phyloP scores from a whole-genome alignment of 495 filamentous ascomycete genomes.

The Lineolata rhizophorae region DNA sequence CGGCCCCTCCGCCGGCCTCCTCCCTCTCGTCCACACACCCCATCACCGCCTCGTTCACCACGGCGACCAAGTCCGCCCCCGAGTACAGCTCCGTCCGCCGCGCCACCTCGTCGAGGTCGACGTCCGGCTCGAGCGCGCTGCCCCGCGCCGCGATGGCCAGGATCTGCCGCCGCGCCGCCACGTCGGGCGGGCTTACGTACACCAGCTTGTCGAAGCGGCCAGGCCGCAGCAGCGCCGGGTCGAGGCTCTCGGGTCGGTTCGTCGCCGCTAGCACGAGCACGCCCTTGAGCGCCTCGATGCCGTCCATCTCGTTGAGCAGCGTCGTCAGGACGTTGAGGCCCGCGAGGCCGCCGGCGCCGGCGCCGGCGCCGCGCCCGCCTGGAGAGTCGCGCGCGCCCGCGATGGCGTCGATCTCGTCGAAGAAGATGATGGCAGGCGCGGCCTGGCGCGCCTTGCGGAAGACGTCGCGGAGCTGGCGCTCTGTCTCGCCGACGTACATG shows the following conservation, averaged over 20 bases:
- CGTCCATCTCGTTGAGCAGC: conserved; percentile 89
- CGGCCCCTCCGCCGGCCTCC: neutral
- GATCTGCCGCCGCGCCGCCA: conserved; percentile 56
- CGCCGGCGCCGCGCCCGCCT: conserved; percentile 21
- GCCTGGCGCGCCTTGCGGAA: conserved; percentile 76
- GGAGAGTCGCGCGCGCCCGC: conserved; percentile 43
- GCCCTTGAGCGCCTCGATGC: conserved; percentile 63
- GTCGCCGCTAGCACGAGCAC: conserved; percentile 89
- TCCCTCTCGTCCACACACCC: neutral
- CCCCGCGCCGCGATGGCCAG: conserved; percentile 39
- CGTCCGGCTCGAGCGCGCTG: conserved; percentile 37
- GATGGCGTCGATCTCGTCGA: conserved; percentile 94
- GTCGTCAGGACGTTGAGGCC: conserved; percentile 76
- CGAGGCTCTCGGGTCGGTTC: conserved; percentile 72
- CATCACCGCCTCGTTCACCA: conserved; percentile 44
- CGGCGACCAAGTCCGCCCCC: conserved; percentile 68
- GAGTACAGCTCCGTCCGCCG: conserved; percentile 56
- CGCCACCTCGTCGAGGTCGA: conserved; percentile 46
- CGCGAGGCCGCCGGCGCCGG: conserved; percentile 20
- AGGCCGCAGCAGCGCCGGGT: conserved; percentile 69
- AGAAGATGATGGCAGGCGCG: conserved; percentile 86
- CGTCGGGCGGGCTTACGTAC: conserved; percentile 70
- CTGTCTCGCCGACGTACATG: conserved; percentile 96
- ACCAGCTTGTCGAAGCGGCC: conserved; percentile 78
- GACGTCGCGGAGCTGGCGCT: conserved; percentile 67